Evolutionary conservation across 805 yeast species (phyloP).

Genomic region (Candida oleophila): DNA sequence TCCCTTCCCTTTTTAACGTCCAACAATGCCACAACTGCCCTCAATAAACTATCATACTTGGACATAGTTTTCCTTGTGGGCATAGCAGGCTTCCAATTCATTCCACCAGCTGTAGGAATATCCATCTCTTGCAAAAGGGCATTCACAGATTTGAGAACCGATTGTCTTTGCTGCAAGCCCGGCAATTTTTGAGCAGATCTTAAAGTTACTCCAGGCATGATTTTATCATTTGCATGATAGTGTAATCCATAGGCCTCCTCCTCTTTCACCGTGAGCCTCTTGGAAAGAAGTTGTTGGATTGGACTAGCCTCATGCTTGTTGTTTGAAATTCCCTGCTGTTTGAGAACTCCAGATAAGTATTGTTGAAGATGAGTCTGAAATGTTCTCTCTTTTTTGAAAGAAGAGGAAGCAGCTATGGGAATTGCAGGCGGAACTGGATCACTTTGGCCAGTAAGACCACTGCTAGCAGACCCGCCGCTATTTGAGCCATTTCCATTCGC

Average conservation of each 20-base stretch:
- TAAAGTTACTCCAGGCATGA: slow-evolving; percentile 77
- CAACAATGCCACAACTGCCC: slow-evolving; percentile 65
- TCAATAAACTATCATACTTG: slow-evolving; percentile 72
- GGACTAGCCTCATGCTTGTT: slow-evolving; percentile 37
- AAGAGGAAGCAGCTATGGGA: slow-evolving; percentile 56
- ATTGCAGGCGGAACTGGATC: slow-evolving; percentile 60
- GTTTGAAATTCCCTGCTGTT: slow-evolving; percentile 24
- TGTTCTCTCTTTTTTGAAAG: slow-evolving; percentile 37
- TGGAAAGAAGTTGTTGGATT: slow-evolving; percentile 45
- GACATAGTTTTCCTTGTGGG: slow-evolving; percentile 78
- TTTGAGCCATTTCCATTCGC: background rate
- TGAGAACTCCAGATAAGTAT: slow-evolving; percentile 35
- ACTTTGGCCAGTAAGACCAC: slow-evolving; percentile 8
- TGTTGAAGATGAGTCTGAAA: slow-evolving; percentile 49
- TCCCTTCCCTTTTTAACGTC: slow-evolving; percentile 87
- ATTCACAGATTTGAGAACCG: slow-evolving; percentile 73
- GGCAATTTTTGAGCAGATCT: slow-evolving; percentile 60
- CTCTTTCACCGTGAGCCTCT: slow-evolving; percentile 68
- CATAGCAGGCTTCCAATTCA: slow-evolving; percentile 72
- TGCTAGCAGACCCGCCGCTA: slow-evolving; percentile 9
- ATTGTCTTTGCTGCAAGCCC: slow-evolving; percentile 55
- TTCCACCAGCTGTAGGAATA: slow-evolving; percentile 57
- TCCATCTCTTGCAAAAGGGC: slow-evolving; percentile 74
- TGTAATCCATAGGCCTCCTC: slow-evolving; percentile 82
- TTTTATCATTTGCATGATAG: slow-evolving; percentile 66